Evolutionary conservation across 2,329 filamentous ascomycete species (phyloP).

Genomic region (Botrytis fabae): DNA sequence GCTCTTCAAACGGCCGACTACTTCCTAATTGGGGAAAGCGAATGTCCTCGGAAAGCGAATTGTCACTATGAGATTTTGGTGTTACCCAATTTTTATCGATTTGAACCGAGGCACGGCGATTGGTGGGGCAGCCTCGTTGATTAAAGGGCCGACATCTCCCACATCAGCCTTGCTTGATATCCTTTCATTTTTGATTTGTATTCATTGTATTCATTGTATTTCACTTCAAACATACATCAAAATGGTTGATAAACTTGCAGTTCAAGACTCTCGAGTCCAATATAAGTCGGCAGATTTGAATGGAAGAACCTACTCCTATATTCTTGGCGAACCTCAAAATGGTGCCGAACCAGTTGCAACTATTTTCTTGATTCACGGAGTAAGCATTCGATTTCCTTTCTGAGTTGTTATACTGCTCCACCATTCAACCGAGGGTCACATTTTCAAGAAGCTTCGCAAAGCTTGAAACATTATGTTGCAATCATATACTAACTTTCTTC

Average conservation of each 20-base stretch:
- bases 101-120: neutral
- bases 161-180: neutral
- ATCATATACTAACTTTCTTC: neutral
- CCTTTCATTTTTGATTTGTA: neutral
- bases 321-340: conserved; percentile 48
- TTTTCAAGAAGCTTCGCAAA: neutral
- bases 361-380: conserved; percentile 56
- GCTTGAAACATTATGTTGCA: neutral
- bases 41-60: no score
- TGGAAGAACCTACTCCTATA: conserved; percentile 69
- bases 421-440: neutral
- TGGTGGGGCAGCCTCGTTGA: conserved; percentile 13
- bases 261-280: conserved; percentile 65
- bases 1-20: no score
- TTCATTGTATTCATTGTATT: neutral
- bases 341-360: conserved; percentile 50
- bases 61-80: no score
- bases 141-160: neutral
- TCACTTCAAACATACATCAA: neutral
- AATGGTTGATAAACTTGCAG: conserved; percentile 61
- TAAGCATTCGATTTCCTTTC: neutral
- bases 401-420: neutral
- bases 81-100: neutral
- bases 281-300: conserved; percentile 64
- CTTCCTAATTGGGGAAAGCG: no score